Evolutionary conservation across 306 rosid genomes (phyloP).

Genomic region (Quercus glauca): DNA sequence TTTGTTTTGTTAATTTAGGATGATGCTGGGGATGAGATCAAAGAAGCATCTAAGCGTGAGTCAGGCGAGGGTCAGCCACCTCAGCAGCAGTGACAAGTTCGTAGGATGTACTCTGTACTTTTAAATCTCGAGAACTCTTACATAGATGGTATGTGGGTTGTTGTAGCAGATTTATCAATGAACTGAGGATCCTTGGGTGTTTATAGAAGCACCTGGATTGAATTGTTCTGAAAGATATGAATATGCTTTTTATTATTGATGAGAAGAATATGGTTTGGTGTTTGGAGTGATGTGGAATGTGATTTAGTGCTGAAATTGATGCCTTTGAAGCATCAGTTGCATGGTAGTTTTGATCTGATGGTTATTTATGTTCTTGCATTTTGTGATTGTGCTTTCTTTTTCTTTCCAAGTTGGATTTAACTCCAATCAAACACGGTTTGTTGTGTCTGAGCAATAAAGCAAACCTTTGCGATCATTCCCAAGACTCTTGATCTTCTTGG

Average conservation of each 20-base stretch:
- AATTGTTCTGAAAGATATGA: constrained; percentile 33
- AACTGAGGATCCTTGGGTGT: constrained; percentile 38
- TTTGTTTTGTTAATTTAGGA: constrained; percentile 44
- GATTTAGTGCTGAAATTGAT: constrained; percentile 5
- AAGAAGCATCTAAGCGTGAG: constrained; percentile 83
- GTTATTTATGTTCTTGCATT: not conserved
- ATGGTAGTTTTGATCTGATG: not conserved
- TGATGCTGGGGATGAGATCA: constrained; percentile 90
- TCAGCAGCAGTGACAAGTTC: constrained; percentile 31
- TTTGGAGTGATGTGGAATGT: constrained; percentile 26
- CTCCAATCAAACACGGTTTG: no score
- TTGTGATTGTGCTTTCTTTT: not conserved
- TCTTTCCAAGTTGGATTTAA: no score
- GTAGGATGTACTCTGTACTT: constrained; percentile 43
- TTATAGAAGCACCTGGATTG: constrained; percentile 29
- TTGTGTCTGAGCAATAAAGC: no score
- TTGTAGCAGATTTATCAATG: constrained; percentile 40
- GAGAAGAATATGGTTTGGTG: constrained; percentile 39
- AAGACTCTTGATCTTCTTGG: no score
- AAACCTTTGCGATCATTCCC: no score
- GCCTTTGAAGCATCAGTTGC: not conserved
- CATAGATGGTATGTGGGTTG: constrained; percentile 47
- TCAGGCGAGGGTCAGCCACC: constrained; percentile 47
- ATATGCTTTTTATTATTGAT: constrained; percentile 40
- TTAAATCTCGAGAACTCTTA: constrained; percentile 15